Conservation (phyloP, 495 filamentous ascomycete species). For the Cercophora sp. region DNA sequence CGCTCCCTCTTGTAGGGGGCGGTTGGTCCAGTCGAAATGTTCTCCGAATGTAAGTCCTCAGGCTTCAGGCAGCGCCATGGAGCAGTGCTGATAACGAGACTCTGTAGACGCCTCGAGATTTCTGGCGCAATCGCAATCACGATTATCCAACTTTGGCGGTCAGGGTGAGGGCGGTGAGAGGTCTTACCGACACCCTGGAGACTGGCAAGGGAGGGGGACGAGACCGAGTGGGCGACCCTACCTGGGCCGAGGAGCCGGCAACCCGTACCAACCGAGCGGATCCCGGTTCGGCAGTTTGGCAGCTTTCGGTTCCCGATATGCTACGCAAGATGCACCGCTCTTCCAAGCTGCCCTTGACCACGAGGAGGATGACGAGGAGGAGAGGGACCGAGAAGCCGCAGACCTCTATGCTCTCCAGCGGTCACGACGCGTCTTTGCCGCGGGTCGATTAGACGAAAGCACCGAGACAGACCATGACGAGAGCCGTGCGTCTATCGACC, state of each 20-base stretch:
- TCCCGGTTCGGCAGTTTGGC: conserved; percentile 71
- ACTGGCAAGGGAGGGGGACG: conserved; percentile 34
- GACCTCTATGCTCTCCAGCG: conserved; percentile 88
- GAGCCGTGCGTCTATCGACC: conserved; percentile 51
- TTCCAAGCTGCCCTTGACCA: conserved; percentile 82
- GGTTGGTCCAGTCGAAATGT: conserved; percentile 56
- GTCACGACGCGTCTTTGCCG: conserved; percentile 82
- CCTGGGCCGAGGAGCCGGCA: conserved; percentile 40
- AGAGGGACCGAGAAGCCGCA: conserved; percentile 86
- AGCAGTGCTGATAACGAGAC: conserved; percentile 8
- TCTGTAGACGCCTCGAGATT: conserved; percentile 89
- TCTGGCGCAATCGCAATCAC: conserved; percentile 94
- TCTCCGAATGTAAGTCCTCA: conserved; percentile 85
- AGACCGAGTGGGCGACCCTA: conserved; percentile 33
- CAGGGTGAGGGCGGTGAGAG: conserved; percentile 55
- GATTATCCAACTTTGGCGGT: conserved; percentile 55
- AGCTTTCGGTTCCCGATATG: conserved; percentile 69
- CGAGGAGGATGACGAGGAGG: conserved; percentile 83
- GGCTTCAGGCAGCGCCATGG: background rate
- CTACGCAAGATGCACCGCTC: conserved; percentile 76
- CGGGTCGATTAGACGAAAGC: conserved; percentile 72
- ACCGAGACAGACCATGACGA: conserved; percentile 72
- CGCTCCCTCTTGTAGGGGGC: conserved; percentile 20
- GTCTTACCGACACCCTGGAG: conserved; percentile 28
- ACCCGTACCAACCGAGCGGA: conserved; percentile 66